phyloP scores from a whole-genome alignment of 2,329 filamentous ascomycete genomes.

The Aureobasidium sp. region DNA sequence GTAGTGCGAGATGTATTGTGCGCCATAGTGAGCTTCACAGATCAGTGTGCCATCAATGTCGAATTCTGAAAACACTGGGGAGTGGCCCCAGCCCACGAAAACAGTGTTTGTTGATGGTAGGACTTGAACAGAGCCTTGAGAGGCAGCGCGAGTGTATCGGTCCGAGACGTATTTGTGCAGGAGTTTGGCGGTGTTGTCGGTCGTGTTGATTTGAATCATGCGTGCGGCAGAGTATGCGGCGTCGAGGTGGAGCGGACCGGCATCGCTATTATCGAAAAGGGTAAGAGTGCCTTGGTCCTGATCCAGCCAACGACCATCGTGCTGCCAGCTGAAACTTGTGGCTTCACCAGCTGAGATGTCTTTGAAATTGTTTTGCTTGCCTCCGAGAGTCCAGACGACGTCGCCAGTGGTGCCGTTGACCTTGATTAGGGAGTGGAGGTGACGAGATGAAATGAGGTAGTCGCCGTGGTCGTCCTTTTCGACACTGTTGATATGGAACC shows the following conservation, averaged over 20 bases:
- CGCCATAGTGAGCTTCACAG: constrained; percentile 43
- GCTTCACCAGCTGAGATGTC: constrained; percentile 13
- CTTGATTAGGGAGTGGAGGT: constrained; percentile 38
- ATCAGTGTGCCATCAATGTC: constrained; percentile 39
- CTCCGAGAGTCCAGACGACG: constrained; percentile 40
- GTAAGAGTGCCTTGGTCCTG: constrained; percentile 16
- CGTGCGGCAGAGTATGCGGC: constrained; percentile 22
- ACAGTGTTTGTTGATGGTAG: constrained; percentile 42
- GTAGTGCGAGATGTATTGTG: constrained; percentile 29
- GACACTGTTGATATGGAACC: constrained; percentile 46
- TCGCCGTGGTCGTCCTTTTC: constrained; percentile 41
- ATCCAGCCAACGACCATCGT: constrained; percentile 32
- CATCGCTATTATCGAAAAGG: constrained; percentile 28
- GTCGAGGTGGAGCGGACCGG: constrained; percentile 34
- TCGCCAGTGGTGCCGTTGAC: constrained; percentile 36
- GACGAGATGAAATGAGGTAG: constrained; percentile 44
- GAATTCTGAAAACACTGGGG: constrained; percentile 33
- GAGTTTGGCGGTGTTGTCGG: constrained; percentile 23
- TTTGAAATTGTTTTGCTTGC: constrained; percentile 13
- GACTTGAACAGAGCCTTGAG: constrained; percentile 45
- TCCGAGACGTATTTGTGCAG: constrained; percentile 22
- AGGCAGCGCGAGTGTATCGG: constrained; percentile 36
- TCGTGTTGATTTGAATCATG: constrained; percentile 19
- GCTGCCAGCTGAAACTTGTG: constrained; percentile 36
- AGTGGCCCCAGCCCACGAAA: constrained; percentile 47